Percentiles rank a stretch among this genome's conserved stretches.
These are phyloP conservation scores for Austroboletus novae-zelandiae DNA, from an alignment of 1,284 basidiomycete species.

Conservation along the genomic window DNA sequence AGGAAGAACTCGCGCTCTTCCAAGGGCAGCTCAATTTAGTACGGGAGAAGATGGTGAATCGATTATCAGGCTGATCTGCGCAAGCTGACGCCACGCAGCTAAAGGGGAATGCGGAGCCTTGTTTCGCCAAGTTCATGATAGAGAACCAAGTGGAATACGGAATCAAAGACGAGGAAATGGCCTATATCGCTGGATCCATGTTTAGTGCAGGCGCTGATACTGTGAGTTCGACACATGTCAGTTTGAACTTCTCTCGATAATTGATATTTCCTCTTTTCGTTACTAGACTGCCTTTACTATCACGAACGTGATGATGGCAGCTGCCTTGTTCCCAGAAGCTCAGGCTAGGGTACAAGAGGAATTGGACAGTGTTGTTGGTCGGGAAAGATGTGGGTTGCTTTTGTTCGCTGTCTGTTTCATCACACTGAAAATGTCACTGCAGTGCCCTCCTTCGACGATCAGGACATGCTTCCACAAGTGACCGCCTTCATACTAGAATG, in stretches of 20 bases:
- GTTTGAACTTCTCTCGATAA: not conserved
- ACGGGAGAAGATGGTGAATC: slow-evolving; percentile 42
- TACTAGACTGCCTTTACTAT: slow-evolving; percentile 23
- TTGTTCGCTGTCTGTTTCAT: not conserved
- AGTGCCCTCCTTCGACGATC: slow-evolving; percentile 26
- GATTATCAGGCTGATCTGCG: no score
- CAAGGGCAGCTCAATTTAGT: slow-evolving; percentile 47
- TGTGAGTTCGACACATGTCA: slow-evolving; percentile 19
- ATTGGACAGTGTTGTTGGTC: slow-evolving; percentile 39
- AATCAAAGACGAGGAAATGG: slow-evolving; percentile 18
- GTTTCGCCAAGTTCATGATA: slow-evolving; percentile 17
- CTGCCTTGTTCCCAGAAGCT: slow-evolving; percentile 39
- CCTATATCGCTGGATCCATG: slow-evolving; percentile 39
- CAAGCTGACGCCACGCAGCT: slow-evolving; percentile 5
- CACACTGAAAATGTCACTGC: not conserved
- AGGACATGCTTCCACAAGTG: slow-evolving; percentile 21
- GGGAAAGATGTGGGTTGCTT: slow-evolving; percentile 31
- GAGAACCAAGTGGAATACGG: slow-evolving; percentile 18
- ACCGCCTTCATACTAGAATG: slow-evolving; percentile 31
- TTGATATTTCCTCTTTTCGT: not conserved
- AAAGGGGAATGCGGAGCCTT: slow-evolving; percentile 12
- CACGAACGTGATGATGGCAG: slow-evolving; percentile 44
- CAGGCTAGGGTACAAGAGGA: slow-evolving; percentile 42
- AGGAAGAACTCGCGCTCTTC: slow-evolving; percentile 58
- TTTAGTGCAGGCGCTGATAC: slow-evolving; percentile 42